These are phyloP conservation scores for Larix kaempferi DNA, from an alignment of 75 land plant genomes.

Conservation along the genomic window DNA sequence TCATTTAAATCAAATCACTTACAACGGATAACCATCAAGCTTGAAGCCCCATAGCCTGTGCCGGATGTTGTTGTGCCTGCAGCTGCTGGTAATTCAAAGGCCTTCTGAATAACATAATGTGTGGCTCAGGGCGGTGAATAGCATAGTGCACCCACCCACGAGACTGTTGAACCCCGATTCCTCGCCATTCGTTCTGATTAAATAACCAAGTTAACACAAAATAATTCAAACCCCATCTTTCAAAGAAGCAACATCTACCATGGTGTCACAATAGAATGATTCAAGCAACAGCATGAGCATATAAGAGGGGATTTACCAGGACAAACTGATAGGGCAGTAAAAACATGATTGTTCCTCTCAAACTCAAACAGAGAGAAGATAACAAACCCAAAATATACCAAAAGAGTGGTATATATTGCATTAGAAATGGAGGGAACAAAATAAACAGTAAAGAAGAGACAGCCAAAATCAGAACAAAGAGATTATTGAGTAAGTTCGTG, in stretches of 20 bases:
- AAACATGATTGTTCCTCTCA: too few species aligned
- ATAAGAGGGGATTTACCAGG: not conserved
- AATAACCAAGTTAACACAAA: not conserved
- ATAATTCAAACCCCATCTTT: too few species aligned
- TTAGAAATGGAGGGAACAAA: not conserved
- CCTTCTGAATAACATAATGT: slow-evolving; percentile 90
- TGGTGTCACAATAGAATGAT: not conserved
- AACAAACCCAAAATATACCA: too few species aligned
- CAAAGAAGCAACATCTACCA: too few species aligned
- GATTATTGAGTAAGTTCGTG: too few species aligned
- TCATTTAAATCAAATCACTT: too few species aligned
- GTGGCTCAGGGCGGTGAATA: slow-evolving; percentile 84
- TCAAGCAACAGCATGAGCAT: not conserved
- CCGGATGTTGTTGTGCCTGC: not conserved
- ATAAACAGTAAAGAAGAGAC: not conserved
- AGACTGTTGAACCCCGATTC: slow-evolving; percentile 88
- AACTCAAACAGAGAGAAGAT: too few species aligned
- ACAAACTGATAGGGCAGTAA: too few species aligned
- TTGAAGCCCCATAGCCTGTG: too few species aligned
- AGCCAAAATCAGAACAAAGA: not conserved
- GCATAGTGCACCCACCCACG: slow-evolving; percentile 95
- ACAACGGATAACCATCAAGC: too few species aligned
- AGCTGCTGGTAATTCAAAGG: slow-evolving; percentile 24
- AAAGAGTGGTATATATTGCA: too few species aligned
- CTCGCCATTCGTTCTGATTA: slow-evolving; percentile 79